Percentiles rank a stretch among this genome's conserved stretches.
Conservation (phyloP, 192 early-diverging fungal genomes). For the Pilaira anomala region DNA sequence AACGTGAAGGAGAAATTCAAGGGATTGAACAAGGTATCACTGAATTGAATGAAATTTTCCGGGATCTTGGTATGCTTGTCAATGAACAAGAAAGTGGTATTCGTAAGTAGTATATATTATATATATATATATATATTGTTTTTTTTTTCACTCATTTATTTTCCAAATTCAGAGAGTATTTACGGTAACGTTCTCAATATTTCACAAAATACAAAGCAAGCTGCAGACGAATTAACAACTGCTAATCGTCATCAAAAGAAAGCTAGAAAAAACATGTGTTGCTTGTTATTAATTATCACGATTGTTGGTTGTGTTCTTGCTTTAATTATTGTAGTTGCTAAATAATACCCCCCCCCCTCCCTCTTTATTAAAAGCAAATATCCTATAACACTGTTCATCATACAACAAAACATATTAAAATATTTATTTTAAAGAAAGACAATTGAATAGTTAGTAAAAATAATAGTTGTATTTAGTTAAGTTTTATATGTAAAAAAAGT, state of each 20-base stretch:
- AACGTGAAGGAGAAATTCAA: constrained; percentile 89
- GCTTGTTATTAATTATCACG: constrained; percentile 71
- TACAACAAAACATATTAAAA: too few species aligned
- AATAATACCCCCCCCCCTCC: constrained; percentile 20
- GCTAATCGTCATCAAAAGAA: constrained; percentile 78
- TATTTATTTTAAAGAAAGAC: too few species aligned
- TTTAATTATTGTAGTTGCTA: constrained; percentile 50
- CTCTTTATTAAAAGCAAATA: too few species aligned
- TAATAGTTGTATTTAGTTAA: too few species aligned
- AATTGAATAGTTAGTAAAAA: too few species aligned
- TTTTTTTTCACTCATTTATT: constrained; percentile 1
- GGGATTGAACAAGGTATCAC: constrained; percentile 91
- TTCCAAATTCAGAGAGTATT: constrained; percentile 85
- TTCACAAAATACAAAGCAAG: constrained; percentile 72
- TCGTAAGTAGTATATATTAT: constrained; percentile 46
- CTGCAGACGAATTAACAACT: constrained; percentile 73
- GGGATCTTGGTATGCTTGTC: constrained; percentile 94
- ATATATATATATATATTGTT: not conserved
- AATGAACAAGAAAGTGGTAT: constrained; percentile 93
- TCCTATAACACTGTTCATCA: too few species aligned
- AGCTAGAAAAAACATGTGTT: constrained; percentile 80
- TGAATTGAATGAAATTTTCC: constrained; percentile 96
- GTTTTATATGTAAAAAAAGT: too few species aligned
- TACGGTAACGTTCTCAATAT: constrained; percentile 90
- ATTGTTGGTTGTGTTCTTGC: constrained; percentile 63